Evolutionary conservation across 768 basidiomycete genomes (phyloP).

Genomic region (Russula vinacea): DNA sequence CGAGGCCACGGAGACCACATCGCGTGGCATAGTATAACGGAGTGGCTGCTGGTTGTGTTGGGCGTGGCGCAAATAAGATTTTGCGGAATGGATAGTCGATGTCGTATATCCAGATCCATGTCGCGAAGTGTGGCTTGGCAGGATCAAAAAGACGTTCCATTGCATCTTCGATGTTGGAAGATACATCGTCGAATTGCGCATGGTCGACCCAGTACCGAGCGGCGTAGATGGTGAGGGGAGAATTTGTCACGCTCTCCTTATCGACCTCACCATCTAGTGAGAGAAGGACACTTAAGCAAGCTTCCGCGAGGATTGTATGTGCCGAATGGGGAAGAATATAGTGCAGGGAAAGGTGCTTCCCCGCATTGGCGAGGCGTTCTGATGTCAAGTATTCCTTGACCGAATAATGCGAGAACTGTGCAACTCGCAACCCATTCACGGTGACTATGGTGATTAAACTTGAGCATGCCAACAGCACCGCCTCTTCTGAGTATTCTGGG

Average conservation of each 20-base stretch:
- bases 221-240: background rate
- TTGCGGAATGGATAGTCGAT: background rate
- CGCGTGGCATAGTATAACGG: background rate
- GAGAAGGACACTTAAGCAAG: background rate
- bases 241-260: background rate
- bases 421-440: background rate
- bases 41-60: background rate
- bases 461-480: background rate
- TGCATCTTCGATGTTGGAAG: background rate
- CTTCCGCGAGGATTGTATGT: background rate
- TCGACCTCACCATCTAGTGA: background rate
- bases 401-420: background rate
- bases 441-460: background rate
- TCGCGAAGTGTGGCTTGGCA: background rate
- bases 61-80: background rate
- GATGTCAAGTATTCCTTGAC: background rate
- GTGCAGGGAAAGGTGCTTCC: background rate
- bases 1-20: background rate
- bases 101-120: background rate
- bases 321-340: background rate
- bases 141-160: background rate
- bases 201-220: background rate
- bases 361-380: background rate
- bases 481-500: background rate
- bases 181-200: background rate